phyloP scores from a whole-genome alignment of 2,329 filamentous ascomycete genomes.

The Paecilomyces formosus region DNA sequence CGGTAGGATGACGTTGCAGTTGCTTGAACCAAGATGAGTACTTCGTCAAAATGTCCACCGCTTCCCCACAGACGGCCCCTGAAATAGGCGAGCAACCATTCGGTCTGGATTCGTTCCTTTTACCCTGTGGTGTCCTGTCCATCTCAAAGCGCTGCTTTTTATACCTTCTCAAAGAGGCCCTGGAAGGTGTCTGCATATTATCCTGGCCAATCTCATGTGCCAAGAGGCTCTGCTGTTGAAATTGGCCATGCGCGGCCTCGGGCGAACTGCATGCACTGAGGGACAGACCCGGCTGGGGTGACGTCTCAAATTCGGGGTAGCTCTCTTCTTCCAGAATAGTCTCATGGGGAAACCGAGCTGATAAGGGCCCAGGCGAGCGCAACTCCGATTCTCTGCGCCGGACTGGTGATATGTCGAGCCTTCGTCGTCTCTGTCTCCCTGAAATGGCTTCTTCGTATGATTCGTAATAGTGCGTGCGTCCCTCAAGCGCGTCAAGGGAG shows the following conservation, averaged over 20 bases:
- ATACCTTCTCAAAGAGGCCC: not conserved
- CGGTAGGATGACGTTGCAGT: conserved; percentile 12
- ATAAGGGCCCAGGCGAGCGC: not conserved
- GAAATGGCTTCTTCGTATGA: conserved; percentile 17
- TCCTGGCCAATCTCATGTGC: not conserved
- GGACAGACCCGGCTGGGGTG: not conserved
- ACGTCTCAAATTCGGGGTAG: not conserved
- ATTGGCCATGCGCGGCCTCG: not conserved
- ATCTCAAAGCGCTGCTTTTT: not conserved
- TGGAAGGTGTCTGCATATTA: not conserved
- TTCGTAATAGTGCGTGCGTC: conserved; percentile 14
- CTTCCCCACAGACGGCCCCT: not conserved
- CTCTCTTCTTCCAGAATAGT: not conserved
- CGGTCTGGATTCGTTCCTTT: not conserved
- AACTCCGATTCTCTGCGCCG: not conserved
- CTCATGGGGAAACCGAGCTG: not conserved
- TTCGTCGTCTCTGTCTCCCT: conserved; percentile 2
- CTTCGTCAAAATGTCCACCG: conserved; percentile 10
- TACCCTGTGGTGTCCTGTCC: not conserved
- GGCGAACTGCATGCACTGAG: not conserved
- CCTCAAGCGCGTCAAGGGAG: conserved; percentile 25
- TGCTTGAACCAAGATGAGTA: conserved; percentile 13
- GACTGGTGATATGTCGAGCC: conserved; percentile 2
- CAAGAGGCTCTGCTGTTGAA: not conserved
- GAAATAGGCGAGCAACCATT: not conserved